A percentile compares a stretch with the other conserved stretches of the same genome.
Conservation (phyloP, 768 basidiomycete genomes). For the Leccinum incarnatum region DNA sequence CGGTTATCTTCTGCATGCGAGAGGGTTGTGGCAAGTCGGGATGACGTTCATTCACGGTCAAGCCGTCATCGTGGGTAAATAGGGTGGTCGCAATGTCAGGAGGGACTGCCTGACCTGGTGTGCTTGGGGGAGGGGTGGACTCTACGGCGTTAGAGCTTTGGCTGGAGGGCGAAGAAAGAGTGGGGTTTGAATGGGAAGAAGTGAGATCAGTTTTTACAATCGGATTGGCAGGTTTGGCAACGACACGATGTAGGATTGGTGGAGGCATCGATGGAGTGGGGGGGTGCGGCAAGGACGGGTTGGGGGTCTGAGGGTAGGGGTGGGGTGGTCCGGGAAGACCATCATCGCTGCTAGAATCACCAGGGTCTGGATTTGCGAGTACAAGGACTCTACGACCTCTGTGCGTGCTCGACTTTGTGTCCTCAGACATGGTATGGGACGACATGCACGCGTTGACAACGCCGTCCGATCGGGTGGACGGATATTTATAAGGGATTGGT, state of each 20-base stretch:
- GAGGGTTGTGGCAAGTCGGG: constrained; percentile 27
- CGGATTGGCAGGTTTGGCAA: constrained; percentile 19
- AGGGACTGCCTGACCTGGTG: constrained; percentile 51
- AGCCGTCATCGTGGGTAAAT: constrained; percentile 39
- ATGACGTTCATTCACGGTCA: constrained; percentile 26
- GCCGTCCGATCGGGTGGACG: constrained; percentile 23
- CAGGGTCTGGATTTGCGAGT: constrained; percentile 62
- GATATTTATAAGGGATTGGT: not conserved
- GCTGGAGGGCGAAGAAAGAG: constrained; percentile 68
- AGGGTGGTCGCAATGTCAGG: constrained; percentile 39
- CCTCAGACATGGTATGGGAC: constrained; percentile 56
- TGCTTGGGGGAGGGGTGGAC: constrained; percentile 69
- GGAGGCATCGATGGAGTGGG: constrained; percentile 25
- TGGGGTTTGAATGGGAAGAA: constrained; percentile 48
- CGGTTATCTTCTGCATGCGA: constrained; percentile 34
- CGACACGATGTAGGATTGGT: constrained; percentile 18
- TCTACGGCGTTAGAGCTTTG: constrained; percentile 61
- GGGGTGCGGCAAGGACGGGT: constrained; percentile 25
- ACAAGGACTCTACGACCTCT: constrained; percentile 45
- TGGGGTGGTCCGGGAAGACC: constrained; percentile 23
- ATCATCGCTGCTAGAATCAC: constrained; percentile 41
- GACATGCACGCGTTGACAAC: constrained; percentile 32
- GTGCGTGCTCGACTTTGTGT: constrained; percentile 40
- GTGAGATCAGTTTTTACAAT: constrained; percentile 36
- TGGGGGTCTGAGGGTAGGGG: constrained; percentile 23